phyloP scores from a whole-genome alignment of 345 rosid species.

The Trapa incisa region DNA sequence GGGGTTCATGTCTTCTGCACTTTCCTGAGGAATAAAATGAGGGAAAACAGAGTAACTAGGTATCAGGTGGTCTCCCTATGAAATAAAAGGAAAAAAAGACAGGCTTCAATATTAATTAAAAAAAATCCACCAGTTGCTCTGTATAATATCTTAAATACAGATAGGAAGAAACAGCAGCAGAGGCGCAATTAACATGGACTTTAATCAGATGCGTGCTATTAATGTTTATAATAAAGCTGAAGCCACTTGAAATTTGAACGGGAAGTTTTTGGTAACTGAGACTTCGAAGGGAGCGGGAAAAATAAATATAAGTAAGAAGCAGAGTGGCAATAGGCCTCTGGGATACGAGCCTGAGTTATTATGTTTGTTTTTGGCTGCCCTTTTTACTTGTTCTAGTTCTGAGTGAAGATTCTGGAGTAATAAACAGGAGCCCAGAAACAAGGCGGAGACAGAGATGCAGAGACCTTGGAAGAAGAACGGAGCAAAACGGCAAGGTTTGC shows the following conservation, averaged over 20 bases:
- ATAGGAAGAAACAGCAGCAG: background rate
- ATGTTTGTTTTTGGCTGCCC: background rate
- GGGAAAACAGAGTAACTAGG: constrained; percentile 12
- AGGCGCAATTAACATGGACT: background rate
- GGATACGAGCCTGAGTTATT: constrained; percentile 1
- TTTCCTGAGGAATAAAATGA: constrained; percentile 11
- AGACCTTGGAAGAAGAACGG: constrained; percentile 17
- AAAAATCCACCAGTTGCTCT: too few relatives aligned
- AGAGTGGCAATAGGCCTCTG: constrained; percentile 16
- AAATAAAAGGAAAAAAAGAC: background rate
- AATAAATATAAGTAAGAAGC: constrained; percentile 28
- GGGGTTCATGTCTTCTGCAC: constrained; percentile 45
- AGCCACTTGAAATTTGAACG: background rate
- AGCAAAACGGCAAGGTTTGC: constrained; percentile 33
- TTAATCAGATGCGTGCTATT: background rate
- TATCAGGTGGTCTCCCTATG: constrained; percentile 1
- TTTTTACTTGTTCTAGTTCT: constrained; percentile 1
- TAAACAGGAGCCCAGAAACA: constrained; percentile 20
- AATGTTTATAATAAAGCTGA: constrained; percentile 5
- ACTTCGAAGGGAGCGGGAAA: constrained; percentile 48
- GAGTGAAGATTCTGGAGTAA: background rate
- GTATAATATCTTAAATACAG: too few relatives aligned
- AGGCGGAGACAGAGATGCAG: background rate
- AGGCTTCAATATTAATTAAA: too few relatives aligned
- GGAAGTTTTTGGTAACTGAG: background rate